phyloP scores from a whole-genome alignment of 768 basidiomycete species.

The Termitomyces sp. region DNA sequence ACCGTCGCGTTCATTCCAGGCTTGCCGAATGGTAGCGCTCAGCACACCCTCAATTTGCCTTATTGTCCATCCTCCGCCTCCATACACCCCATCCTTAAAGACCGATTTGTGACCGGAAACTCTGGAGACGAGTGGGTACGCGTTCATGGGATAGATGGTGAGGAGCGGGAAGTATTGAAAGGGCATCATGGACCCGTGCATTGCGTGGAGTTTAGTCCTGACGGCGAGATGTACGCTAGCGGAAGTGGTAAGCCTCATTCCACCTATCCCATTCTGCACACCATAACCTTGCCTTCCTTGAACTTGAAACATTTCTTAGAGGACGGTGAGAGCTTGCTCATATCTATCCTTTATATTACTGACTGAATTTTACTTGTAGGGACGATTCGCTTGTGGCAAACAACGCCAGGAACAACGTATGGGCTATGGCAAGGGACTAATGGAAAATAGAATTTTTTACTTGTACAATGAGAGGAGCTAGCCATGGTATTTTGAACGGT shows the following conservation, averaged over 20 bases:
- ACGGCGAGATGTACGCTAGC: conserved; percentile 96
- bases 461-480: conserved; percentile 15
- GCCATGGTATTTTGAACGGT: neutral
- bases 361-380: conserved; percentile 37
- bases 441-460: conserved; percentile 31
- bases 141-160: conserved; percentile 86
- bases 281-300: conserved; percentile 1
- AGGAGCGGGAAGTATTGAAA: conserved; percentile 88
- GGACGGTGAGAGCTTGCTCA: conserved; percentile 49
- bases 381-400: conserved; percentile 96
- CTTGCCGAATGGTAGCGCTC: conserved; percentile 56
- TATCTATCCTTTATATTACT: neutral
- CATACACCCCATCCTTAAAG: conserved; percentile 83
- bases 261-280: neutral
- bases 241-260: conserved; percentile 72
- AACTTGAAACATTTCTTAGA: conserved; percentile 36
- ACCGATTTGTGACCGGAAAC: conserved; percentile 92
- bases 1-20: conserved; percentile 90
- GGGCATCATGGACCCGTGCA: conserved; percentile 98
- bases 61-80: conserved; percentile 94
- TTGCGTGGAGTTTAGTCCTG: conserved; percentile 89
- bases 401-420: conserved; percentile 88
- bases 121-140: conserved; percentile 94
- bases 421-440: conserved; percentile 81
- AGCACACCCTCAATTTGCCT: conserved; percentile 74